A percentile compares a stretch with the other conserved stretches of the same genome.
Evolutionary conservation across 495 filamentous ascomycete species (phyloP).

Genomic region (Evernia prunastri): DNA sequence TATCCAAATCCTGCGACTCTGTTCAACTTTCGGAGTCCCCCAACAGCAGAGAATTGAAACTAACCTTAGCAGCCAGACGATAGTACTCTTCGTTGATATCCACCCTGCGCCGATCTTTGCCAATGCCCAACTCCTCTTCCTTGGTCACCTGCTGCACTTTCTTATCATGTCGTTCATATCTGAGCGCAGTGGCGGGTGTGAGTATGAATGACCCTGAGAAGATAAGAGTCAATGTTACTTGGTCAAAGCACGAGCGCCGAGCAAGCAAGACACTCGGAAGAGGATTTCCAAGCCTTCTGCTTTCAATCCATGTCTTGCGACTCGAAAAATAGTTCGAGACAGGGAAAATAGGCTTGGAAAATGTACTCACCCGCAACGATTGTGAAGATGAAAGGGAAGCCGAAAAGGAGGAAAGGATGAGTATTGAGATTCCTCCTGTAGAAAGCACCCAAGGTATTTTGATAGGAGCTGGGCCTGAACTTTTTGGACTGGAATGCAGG

Average conservation of each 20-base stretch:
- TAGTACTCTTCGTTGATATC: slow-evolving; percentile 92
- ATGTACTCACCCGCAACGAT: slow-evolving; percentile 62
- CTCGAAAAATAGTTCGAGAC: not conserved
- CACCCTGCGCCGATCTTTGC: slow-evolving; percentile 60
- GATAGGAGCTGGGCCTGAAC: slow-evolving; percentile 53
- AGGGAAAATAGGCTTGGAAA: not conserved
- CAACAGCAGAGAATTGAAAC: slow-evolving; percentile 2
- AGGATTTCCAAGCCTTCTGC: not conserved
- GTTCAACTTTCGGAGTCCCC: not conserved
- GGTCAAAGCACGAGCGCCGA: not conserved
- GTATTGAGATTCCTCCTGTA: slow-evolving; percentile 65
- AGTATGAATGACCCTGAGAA: slow-evolving; percentile 69
- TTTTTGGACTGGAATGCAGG: slow-evolving; percentile 66
- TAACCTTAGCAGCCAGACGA: slow-evolving; percentile 47
- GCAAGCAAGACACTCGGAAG: not conserved
- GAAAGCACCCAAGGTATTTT: slow-evolving; percentile 59
- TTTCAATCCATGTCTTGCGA: not conserved
- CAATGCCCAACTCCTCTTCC: slow-evolving; percentile 79
- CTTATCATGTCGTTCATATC: slow-evolving; percentile 88
- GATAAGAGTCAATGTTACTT: not conserved
- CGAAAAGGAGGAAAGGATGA: slow-evolving; percentile 89
- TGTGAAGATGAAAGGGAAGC: slow-evolving; percentile 84
- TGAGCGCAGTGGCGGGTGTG: slow-evolving; percentile 83
- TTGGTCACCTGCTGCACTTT: slow-evolving; percentile 73
- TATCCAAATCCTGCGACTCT: slow-evolving; percentile 75